Conservation (phyloP, 768 basidiomycete species). For the Tricholoma sp. region DNA sequence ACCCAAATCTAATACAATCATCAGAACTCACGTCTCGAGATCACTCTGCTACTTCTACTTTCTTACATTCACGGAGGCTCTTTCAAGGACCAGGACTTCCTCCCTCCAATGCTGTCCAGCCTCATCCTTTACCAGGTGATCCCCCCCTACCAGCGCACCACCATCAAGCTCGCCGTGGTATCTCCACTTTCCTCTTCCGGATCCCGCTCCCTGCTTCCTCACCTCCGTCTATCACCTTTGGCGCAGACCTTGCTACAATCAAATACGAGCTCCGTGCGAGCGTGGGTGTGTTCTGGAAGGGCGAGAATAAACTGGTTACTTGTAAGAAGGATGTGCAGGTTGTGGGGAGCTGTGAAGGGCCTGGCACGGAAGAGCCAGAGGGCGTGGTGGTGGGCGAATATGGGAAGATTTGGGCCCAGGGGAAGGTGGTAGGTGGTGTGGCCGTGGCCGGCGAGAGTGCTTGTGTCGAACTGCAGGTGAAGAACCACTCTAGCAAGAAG, state of each 20-base stretch:
- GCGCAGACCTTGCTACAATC: conserved; percentile 60
- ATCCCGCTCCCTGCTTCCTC: conserved; percentile 64
- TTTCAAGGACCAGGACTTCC: conserved; percentile 83
- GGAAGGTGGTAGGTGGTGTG: conserved; percentile 55
- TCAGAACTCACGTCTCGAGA: conserved; percentile 73
- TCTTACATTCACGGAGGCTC: conserved; percentile 61
- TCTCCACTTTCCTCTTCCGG: conserved; percentile 77
- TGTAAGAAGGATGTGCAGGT: conserved; percentile 59
- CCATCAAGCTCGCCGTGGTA: conserved; percentile 69
- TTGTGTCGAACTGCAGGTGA: conserved; percentile 73
- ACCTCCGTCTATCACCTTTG: conserved; percentile 70
- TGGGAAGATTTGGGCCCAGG: conserved; percentile 78
- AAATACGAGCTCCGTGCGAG: conserved; percentile 72
- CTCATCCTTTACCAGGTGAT: conserved; percentile 53
- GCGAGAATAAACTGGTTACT: conserved; percentile 63
- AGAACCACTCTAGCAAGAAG: conserved; percentile 80
- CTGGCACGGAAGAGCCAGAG: conserved; percentile 40
- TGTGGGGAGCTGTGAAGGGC: conserved; percentile 48
- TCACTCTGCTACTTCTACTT: conserved; percentile 76
- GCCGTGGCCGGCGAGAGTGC: conserved; percentile 65
- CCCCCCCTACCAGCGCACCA: conserved; percentile 60
- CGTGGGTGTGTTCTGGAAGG: conserved; percentile 72
- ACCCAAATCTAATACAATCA: neutral
- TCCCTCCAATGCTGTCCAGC: conserved; percentile 77
- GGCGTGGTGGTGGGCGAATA: conserved; percentile 67